Evolutionary conservation across 768 basidiomycete species (phyloP).

Genomic region (Neoboletus brunneissimus): DNA sequence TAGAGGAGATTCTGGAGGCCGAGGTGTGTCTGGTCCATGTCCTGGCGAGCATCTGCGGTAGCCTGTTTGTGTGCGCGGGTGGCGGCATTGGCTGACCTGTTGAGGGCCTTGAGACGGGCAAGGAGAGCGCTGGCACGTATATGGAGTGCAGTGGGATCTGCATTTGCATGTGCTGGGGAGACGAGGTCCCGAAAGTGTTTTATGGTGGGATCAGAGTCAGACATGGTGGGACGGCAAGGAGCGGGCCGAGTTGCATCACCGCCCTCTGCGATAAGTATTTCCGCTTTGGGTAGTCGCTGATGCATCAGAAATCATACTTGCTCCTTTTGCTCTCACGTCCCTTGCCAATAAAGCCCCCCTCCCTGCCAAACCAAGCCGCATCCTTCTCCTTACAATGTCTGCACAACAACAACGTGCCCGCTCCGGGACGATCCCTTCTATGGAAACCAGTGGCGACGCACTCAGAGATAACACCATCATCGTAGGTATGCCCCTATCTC

Average conservation of each 20-base stretch:
- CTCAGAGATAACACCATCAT: conserved; percentile 89
- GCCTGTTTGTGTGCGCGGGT: conserved; percentile 72
- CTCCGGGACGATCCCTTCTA: conserved; percentile 87
- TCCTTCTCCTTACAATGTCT: conserved; percentile 15
- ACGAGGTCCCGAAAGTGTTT: conserved; percentile 65
- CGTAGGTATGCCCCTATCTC: conserved; percentile 56
- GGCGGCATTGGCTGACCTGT: conserved; percentile 68
- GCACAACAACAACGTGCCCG: conserved; percentile 48
- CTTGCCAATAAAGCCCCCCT: conserved; percentile 16
- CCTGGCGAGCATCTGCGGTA: conserved; percentile 70
- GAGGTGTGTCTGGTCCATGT: conserved; percentile 89
- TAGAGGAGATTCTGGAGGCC: conserved; percentile 84
- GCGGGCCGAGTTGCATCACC: conserved; percentile 8
- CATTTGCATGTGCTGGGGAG: conserved; percentile 45
- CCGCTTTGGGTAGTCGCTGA: conserved; percentile 17
- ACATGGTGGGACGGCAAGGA: conserved; percentile 19
- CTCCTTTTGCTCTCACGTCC: conserved; percentile 14
- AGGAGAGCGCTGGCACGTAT: conserved; percentile 74
- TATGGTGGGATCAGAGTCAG: conserved; percentile 48
- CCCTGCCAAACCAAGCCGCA: background rate
- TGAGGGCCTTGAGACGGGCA: conserved; percentile 73
- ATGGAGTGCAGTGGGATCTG: conserved; percentile 44
- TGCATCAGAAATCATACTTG: conserved; percentile 4
- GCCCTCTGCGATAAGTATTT: background rate
- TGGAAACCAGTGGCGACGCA: conserved; percentile 68